A percentile compares a stretch with the other conserved stretches of the same genome.
Evolutionary conservation across 768 basidiomycete species (phyloP).

Genomic region (Lactarius tabidus): DNA sequence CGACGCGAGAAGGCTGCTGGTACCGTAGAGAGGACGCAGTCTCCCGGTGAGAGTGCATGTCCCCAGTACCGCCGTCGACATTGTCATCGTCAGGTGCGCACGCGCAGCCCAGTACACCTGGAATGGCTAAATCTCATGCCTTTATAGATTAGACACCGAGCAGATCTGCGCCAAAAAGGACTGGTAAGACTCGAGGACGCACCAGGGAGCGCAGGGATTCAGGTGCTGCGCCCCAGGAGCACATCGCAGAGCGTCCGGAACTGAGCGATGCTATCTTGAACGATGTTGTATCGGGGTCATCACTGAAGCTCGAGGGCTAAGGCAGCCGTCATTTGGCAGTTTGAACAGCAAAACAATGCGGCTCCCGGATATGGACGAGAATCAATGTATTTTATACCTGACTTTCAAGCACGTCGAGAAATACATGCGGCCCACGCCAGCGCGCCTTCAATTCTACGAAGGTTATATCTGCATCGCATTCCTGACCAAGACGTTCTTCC

Average conservation of each 20-base stretch:
- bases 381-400: slow-evolving; percentile 86
- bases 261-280: not conserved
- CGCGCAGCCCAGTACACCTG: no score
- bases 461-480: no score
- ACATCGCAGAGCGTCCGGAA: not conserved
- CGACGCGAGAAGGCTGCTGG: slow-evolving; percentile 40
- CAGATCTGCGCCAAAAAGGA: slow-evolving; percentile 88
- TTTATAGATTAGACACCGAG: slow-evolving; percentile 69
- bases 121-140: no score
- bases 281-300: not conserved
- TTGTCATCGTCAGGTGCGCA: no score
- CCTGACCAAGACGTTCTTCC: no score
- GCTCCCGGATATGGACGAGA: slow-evolving; percentile 71
- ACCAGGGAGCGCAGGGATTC: slow-evolving; percentile 34
- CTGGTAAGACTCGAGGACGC: slow-evolving; percentile 62
- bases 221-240: not conserved
- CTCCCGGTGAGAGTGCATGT: not conserved
- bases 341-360: slow-evolving; percentile 28
- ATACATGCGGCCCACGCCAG: no score
- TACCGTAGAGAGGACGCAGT: slow-evolving; percentile 33
- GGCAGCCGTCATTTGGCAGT: slow-evolving; percentile 23
- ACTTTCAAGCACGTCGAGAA: no score
- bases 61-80: not conserved
- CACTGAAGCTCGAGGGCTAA: slow-evolving; percentile 10
- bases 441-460: no score